Conservation (phyloP, 805 yeast genomes). For the Teunomyces pallodes region DNA sequence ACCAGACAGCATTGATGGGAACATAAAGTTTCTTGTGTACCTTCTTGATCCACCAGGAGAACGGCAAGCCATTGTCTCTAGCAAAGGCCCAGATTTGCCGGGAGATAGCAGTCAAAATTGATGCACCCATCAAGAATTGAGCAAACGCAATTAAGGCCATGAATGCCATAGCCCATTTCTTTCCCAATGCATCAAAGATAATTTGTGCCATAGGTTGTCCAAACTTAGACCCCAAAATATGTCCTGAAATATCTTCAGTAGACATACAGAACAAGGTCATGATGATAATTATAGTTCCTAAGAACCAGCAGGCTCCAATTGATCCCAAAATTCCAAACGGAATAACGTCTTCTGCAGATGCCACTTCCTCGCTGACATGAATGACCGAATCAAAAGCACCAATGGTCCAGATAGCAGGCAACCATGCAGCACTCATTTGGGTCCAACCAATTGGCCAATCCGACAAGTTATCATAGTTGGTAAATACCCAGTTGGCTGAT, state of each 20-base stretch:
- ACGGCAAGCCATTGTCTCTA: constrained; percentile 73
- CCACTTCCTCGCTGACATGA: constrained; percentile 71
- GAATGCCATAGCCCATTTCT: constrained; percentile 61
- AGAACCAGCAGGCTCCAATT: constrained; percentile 50
- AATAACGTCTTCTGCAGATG: constrained; percentile 58
- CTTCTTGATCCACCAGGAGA: constrained; percentile 51
- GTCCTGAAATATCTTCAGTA: constrained; percentile 36
- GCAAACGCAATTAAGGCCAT: constrained; percentile 57
- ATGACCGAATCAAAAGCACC: constrained; percentile 72
- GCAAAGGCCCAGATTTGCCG: constrained; percentile 76
- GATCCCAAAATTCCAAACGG: constrained; percentile 66
- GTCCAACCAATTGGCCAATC: constrained; percentile 64
- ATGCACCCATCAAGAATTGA: constrained; percentile 66
- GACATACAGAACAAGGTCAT: constrained; percentile 55
- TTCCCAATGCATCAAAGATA: constrained; percentile 59
- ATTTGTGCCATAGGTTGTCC: constrained; percentile 70
- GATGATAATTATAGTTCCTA: constrained; percentile 58
- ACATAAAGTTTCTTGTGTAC: constrained; percentile 56
- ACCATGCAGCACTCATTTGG: constrained; percentile 49
- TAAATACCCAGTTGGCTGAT: constrained; percentile 54
- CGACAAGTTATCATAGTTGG: constrained; percentile 46
- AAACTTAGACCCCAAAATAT: constrained; percentile 41
- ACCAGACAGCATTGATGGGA: constrained; percentile 62
- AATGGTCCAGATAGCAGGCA: constrained; percentile 75
- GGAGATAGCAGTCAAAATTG: constrained; percentile 60